Percentiles rank a stretch among this genome's conserved stretches.
Conservation (phyloP, 31 red algal genomes). For the Odonthalia washingtoniensis region DNA sequence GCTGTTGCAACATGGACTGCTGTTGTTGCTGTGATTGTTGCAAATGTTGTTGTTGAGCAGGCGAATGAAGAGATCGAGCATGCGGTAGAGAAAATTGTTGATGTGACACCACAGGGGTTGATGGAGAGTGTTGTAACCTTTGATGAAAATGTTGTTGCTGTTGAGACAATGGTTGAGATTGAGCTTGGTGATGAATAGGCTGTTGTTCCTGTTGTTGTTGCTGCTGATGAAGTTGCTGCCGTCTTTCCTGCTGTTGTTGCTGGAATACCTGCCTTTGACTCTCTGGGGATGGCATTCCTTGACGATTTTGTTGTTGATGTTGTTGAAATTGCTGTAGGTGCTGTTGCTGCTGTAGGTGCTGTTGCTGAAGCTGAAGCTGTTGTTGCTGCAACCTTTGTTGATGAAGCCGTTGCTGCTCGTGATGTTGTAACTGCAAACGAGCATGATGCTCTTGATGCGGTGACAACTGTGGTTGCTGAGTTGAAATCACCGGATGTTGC, state of each 20-base stretch:
- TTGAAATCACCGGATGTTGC: too few relatives aligned
- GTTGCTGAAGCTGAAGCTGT: slow-evolving; percentile 10
- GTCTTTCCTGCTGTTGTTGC: not conserved
- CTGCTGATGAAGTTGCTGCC: not conserved
- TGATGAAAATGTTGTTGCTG: not conserved
- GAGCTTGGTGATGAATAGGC: not conserved
- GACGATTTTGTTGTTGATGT: not conserved
- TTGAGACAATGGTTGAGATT: not conserved
- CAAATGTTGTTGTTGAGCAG: not conserved
- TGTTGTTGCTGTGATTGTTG: not conserved
- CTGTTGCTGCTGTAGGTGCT: slow-evolving; percentile 16
- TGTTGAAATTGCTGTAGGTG: not conserved
- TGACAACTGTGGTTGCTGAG: too few relatives aligned
- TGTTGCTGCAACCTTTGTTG: slow-evolving; percentile 1
- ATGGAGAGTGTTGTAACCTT: not conserved
- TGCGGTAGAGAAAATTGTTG: too few relatives aligned
- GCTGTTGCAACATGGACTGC: too few relatives aligned
- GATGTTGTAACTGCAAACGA: too few relatives aligned
- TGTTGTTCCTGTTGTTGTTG: not conserved
- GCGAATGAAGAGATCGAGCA: too few relatives aligned
- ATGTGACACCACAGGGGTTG: not conserved
- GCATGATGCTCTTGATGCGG: too few relatives aligned
- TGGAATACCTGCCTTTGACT: not conserved
- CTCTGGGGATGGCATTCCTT: not conserved
- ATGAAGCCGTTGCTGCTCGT: too few relatives aligned